Evolutionary conservation across 495 filamentous ascomycete genomes (phyloP), one percentile per base, ranked within the genome.

Genomic region (Xylaria venustula): DNA sequence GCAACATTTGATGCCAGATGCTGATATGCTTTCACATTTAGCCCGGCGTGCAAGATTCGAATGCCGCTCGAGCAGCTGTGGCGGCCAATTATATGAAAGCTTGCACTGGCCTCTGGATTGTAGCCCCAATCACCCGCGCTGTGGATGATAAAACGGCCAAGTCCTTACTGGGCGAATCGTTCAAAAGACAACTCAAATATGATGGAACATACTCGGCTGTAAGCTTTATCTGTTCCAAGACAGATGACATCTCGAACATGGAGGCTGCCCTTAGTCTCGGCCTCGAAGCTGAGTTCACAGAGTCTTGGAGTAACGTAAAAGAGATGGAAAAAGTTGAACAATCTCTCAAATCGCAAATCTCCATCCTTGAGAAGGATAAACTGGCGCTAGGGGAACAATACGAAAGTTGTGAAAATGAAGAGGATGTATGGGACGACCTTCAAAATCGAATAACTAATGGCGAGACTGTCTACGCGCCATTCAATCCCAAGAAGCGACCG

Each of bases 141-240:
- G 84, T 89, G 0, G 83, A 89, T 65, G 85, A 89, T 62, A 88
- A 88, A 62, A 77, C 82, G 0, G 86, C 87, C 0, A 82, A 86
- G 49, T 75, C 72, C 1, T 74, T 91, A 5, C 73, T 90, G 1
- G 83, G 86, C 0, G 75, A 86, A 28, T 73, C 78, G 0, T 89
- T 90, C 74, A 84, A 81, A 53, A 73, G 84, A 2, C 88, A 91
- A 64, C 73, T 90, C 12, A 81, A 87, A 51, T 83, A 86, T 65
- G 87, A 90, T 57, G 82, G 85, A 0, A 77, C 70, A 0, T 87
- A 83, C 52, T 78, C 75, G 0, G 72, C 62, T 7, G 75, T 90
- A 15, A 87, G 80, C 0, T 86, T 91, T 55, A 85, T 91, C 20
- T 88, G 87, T 62, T 84, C 81, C 14, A 90, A 90, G 68, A 86